phyloP scores from a whole-genome alignment of 2,329 filamentous ascomycete species.

The Thermoascus crustaceus region DNA sequence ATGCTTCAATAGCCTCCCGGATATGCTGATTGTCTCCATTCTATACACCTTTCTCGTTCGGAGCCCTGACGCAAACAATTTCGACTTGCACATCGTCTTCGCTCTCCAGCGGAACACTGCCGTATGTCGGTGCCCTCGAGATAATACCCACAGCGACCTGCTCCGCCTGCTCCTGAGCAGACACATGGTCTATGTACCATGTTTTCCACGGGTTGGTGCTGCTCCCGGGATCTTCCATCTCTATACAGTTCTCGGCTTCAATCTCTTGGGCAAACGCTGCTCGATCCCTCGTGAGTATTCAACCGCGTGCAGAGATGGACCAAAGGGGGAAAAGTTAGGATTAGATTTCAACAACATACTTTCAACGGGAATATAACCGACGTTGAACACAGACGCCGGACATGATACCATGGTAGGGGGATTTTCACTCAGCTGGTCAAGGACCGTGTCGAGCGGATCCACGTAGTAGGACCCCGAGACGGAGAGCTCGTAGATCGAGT shows the following conservation, averaged over 20 bases:
- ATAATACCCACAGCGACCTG: slow-evolving; percentile 32
- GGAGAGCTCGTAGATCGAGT: slow-evolving; percentile 20
- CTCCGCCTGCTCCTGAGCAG: slow-evolving; percentile 22
- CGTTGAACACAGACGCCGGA: slow-evolving; percentile 24
- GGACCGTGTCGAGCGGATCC: slow-evolving; percentile 21
- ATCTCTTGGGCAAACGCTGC: slow-evolving; percentile 28
- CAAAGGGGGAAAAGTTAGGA: neutral
- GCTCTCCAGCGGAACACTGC: slow-evolving; percentile 15
- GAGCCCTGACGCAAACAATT: slow-evolving; percentile 29
- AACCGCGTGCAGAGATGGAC: neutral
- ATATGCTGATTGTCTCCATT: no score
- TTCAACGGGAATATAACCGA: slow-evolving; percentile 24
- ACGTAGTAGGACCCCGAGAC: slow-evolving; percentile 19
- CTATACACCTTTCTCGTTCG: slow-evolving; percentile 8
- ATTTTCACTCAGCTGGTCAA: slow-evolving; percentile 19
- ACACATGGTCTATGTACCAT: slow-evolving; percentile 30
- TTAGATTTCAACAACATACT: slow-evolving; percentile 15
- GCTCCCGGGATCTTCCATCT: slow-evolving; percentile 22
- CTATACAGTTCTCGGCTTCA: slow-evolving; percentile 16
- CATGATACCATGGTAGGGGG: slow-evolving; percentile 20
- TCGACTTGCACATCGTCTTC: slow-evolving; percentile 28
- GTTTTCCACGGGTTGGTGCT: slow-evolving; percentile 25
- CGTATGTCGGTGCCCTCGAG: slow-evolving; percentile 23
- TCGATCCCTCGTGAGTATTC: slow-evolving; percentile 2
- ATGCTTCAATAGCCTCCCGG: no score